These are phyloP conservation scores for Leishmania guyanensis DNA, from an alignment of 208 protist species.

Conservation along the genomic window DNA sequence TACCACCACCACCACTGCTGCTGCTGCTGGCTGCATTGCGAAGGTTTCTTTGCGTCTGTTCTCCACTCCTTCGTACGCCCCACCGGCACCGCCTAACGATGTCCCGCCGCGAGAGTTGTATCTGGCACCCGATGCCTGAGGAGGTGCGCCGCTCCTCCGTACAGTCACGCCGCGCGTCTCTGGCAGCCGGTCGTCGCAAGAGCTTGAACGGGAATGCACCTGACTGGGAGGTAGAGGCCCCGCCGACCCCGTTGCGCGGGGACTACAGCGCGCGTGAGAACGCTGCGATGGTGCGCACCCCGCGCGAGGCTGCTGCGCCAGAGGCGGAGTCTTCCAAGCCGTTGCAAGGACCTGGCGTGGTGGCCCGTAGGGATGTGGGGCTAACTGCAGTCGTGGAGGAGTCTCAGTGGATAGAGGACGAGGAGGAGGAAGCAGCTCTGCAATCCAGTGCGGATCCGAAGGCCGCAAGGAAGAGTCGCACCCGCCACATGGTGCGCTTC, in stretches of 20 bases:
- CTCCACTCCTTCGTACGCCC: neutral
- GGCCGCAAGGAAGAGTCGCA: conserved; percentile 23
- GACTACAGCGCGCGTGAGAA: conserved; percentile 33
- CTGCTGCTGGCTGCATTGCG: neutral
- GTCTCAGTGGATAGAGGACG: neutral
- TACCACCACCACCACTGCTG: neutral
- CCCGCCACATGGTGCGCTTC: conserved; percentile 61
- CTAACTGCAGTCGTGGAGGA: no score
- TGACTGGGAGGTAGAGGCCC: conserved; percentile 54
- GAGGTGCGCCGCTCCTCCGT: conserved; percentile 52
- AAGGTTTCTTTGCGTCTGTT: neutral
- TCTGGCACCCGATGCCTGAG: conserved; percentile 73
- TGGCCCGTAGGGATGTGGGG: neutral
- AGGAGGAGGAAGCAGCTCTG: neutral
- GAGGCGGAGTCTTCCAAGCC: conserved; percentile 1
- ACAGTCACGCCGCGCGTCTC: conserved; percentile 51
- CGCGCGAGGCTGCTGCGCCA: conserved; percentile 1
- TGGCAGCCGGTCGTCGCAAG: conserved; percentile 45
- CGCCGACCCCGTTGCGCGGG: conserved; percentile 28
- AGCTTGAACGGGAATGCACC: conserved; percentile 28
- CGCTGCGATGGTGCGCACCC: neutral
- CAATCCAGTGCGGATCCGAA: conserved; percentile 9
- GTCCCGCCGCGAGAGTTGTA: conserved; percentile 48
- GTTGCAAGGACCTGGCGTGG: neutral
- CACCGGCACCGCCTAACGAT: conserved; percentile 16